phyloP scores from a whole-genome alignment of 208 protist species.

The Trypanosomatidae sp. region DNA sequence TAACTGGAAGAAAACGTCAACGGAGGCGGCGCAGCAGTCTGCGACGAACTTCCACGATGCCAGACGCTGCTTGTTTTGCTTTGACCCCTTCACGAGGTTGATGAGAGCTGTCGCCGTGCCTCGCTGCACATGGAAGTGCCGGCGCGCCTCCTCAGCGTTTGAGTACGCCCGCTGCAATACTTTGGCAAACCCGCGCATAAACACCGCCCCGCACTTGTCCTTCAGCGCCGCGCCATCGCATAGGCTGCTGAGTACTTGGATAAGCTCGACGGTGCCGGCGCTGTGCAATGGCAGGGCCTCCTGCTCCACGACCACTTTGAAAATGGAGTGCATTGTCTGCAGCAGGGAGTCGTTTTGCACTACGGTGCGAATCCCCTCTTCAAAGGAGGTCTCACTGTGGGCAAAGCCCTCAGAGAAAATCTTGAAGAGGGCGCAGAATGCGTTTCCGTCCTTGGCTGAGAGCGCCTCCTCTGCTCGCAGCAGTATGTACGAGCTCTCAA shows the following conservation, averaged over 20 bases:
- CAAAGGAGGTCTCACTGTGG: slow-evolving; percentile 67
- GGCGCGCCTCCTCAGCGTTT: slow-evolving; percentile 42
- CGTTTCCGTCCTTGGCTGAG: slow-evolving; percentile 56
- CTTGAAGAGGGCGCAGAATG: slow-evolving; percentile 80
- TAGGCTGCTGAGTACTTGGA: slow-evolving; percentile 79
- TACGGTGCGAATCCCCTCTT: slow-evolving; percentile 75
- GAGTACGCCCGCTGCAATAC: slow-evolving; percentile 65
- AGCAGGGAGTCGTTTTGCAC: slow-evolving; percentile 52
- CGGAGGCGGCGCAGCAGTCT: slow-evolving; percentile 57
- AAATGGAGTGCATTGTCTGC: slow-evolving; percentile 71
- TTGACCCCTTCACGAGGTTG: slow-evolving; percentile 90
- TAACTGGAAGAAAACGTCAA: slow-evolving; percentile 92
- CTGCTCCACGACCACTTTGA: slow-evolving; percentile 59
- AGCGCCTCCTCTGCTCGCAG: slow-evolving; percentile 86
- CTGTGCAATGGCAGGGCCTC: slow-evolving; percentile 65
- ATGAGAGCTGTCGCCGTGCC: slow-evolving; percentile 82
- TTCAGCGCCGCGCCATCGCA: slow-evolving; percentile 83
- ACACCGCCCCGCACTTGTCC: slow-evolving; percentile 69
- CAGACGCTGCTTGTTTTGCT: slow-evolving; percentile 81
- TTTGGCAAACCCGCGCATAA: slow-evolving; percentile 67
- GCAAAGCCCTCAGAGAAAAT: slow-evolving; percentile 83
- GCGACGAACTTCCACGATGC: slow-evolving; percentile 77
- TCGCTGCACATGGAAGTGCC: slow-evolving; percentile 70
- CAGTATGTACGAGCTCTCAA: slow-evolving; percentile 75
- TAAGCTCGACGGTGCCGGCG: slow-evolving; percentile 68